Evolutionary conservation across 2,329 filamentous ascomycete genomes (phyloP).

Genomic region (Colletotrichum tabaci): DNA sequence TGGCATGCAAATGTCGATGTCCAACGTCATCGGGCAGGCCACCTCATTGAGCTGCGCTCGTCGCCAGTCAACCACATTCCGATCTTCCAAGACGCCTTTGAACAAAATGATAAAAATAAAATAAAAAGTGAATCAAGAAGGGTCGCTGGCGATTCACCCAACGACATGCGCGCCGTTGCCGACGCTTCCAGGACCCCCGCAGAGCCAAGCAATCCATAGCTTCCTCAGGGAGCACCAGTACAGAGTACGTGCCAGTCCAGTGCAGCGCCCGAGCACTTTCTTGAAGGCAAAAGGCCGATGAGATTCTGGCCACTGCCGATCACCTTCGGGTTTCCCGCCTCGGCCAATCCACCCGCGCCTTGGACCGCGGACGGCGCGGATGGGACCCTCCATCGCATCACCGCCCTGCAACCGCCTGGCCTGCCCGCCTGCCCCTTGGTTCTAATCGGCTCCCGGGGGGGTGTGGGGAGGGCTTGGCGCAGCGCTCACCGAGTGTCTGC

Average conservation of each 20-base stretch:
- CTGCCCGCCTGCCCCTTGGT: constrained; percentile 17
- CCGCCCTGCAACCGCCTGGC: constrained; percentile 19
- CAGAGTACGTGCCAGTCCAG: too few species aligned
- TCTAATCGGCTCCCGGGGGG: constrained; percentile 17
- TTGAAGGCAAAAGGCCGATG: constrained; percentile 21
- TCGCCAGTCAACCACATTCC: neutral
- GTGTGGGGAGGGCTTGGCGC: constrained; percentile 28
- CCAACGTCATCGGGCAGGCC: too few species aligned
- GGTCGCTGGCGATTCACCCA: neutral
- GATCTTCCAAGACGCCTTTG: too few species aligned
- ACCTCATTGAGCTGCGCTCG: neutral
- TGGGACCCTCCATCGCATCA: constrained; percentile 25
- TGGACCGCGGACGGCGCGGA: constrained; percentile 14
- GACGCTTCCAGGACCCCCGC: constrained; percentile 38
- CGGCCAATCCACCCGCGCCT: constrained; percentile 33
- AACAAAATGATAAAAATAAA: neutral
- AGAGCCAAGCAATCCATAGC: constrained; percentile 33
- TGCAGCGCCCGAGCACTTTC: neutral
- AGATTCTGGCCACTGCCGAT: constrained; percentile 40
- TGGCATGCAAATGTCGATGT: neutral
- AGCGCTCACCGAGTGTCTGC: constrained; percentile 26
- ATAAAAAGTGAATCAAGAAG: neutral
- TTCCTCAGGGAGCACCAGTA: neutral
- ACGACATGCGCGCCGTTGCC: constrained; percentile 12
- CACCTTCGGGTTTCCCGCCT: constrained; percentile 38